These are phyloP conservation scores for Xanthoconium purpureum DNA, from an alignment of 768 basidiomycete genomes.

Conservation along the genomic window DNA sequence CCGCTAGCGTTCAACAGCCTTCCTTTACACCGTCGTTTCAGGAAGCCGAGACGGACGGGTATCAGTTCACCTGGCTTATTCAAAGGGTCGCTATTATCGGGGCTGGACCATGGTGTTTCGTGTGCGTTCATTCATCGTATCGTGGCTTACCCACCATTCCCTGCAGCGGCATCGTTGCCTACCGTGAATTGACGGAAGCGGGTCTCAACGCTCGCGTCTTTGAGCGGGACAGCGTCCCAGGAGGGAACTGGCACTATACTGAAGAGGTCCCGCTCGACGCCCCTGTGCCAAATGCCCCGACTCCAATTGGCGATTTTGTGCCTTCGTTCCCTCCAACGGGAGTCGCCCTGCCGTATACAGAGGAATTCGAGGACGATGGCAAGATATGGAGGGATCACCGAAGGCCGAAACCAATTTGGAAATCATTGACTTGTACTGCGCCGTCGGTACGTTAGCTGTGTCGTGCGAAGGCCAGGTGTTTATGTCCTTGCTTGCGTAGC, in stretches of 20 bases:
- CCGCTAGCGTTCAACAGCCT: background rate
- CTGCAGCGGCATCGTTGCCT: slow-evolving; percentile 12
- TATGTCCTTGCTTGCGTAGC: background rate
- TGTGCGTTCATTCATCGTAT: background rate
- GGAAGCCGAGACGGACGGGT: background rate
- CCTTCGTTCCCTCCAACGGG: slow-evolving; percentile 8
- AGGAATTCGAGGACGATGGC: slow-evolving; percentile 9
- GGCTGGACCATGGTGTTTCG: slow-evolving; percentile 13
- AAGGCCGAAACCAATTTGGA: slow-evolving; percentile 14
- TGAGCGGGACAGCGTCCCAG: slow-evolving; percentile 12
- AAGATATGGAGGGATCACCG: slow-evolving; percentile 5
- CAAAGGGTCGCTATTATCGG: slow-evolving; percentile 15
- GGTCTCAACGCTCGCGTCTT: slow-evolving; percentile 18
- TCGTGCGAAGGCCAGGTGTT: background rate
- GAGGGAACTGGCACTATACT: slow-evolving; percentile 16
- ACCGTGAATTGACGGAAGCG: slow-evolving; percentile 11
- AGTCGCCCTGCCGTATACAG: slow-evolving; percentile 8
- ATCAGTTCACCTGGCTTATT: slow-evolving; percentile 14
- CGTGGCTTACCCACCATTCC: background rate
- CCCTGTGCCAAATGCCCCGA: slow-evolving; percentile 6
- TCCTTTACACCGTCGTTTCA: background rate
- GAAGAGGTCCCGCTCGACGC: slow-evolving; percentile 15
- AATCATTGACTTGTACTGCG: slow-evolving; percentile 8
- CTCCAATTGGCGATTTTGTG: slow-evolving; percentile 5
- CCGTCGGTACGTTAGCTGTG: slow-evolving; percentile 8